These are phyloP conservation scores for Ormosia semicastrata DNA, from an alignment of 306 rosid genomes.

Conservation along the genomic window DNA sequence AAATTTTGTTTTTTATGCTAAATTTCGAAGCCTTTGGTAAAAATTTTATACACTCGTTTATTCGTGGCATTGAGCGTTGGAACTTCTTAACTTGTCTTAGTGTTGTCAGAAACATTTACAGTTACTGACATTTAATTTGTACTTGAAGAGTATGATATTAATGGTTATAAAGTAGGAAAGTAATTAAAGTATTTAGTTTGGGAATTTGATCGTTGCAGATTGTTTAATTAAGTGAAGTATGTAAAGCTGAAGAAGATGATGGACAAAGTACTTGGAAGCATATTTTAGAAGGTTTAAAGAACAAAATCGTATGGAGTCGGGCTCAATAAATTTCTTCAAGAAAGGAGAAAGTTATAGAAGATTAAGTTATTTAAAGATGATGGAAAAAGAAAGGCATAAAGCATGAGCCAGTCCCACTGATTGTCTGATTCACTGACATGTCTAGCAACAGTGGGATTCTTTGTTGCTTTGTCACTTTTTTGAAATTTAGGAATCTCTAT, in stretches of 20 bases:
- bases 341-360: slow-evolving; percentile 40
- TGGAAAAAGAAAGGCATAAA: slow-evolving; percentile 35
- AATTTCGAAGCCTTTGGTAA: background rate
- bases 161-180: background rate
- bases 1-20: slow-evolving; percentile 2
- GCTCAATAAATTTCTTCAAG: slow-evolving; percentile 35
- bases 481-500: slow-evolving; percentile 47
- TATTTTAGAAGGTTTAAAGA: slow-evolving; percentile 25
- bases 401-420: slow-evolving; percentile 37
- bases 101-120: background rate
- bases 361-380: slow-evolving; percentile 26
- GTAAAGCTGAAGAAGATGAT: slow-evolving; percentile 28
- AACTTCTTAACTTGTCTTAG: background rate
- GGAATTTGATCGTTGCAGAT: slow-evolving; percentile 17
- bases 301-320: slow-evolving; percentile 15
- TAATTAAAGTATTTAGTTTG: background rate
- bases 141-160: slow-evolving; percentile 10
- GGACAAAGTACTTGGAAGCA: slow-evolving; percentile 21
- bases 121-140: background rate
- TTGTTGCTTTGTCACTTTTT: slow-evolving; percentile 37
- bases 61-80: slow-evolving; percentile 16
- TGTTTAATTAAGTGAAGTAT: slow-evolving; percentile 27
- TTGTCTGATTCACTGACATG: slow-evolving; percentile 45
- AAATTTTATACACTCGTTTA: background rate
- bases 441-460: slow-evolving; percentile 42